Evolutionary conservation across 768 basidiomycete genomes (phyloP).

Genomic region (Jaapia argillacea): DNA sequence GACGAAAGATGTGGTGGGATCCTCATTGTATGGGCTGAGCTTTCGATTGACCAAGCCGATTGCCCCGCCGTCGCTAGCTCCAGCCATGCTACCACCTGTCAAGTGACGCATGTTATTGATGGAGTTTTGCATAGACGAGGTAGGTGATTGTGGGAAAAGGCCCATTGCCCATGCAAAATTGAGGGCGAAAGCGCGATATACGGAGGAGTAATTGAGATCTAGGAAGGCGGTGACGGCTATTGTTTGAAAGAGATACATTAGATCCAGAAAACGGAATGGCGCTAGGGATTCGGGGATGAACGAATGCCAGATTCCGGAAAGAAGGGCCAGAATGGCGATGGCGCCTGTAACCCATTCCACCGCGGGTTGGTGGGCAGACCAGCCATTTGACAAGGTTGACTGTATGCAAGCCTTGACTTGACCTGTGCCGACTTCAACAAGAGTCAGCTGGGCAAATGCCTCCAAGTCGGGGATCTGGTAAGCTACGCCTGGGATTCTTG

Average conservation of each 20-base stretch:
- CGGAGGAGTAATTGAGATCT: slow-evolving; percentile 78
- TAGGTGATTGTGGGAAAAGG: slow-evolving; percentile 43
- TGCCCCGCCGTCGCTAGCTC: slow-evolving; percentile 47
- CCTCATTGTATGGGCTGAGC: slow-evolving; percentile 64
- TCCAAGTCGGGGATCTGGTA: slow-evolving; percentile 88
- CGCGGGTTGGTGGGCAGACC: slow-evolving; percentile 63
- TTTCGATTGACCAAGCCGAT: slow-evolving; percentile 74
- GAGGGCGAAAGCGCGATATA: slow-evolving; percentile 70
- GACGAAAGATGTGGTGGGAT: too few relatives aligned
- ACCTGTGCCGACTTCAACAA: slow-evolving; percentile 60
- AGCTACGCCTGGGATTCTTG: slow-evolving; percentile 66
- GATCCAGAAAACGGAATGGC: slow-evolving; percentile 72
- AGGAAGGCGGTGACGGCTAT: slow-evolving; percentile 75
- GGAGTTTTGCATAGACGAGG: slow-evolving; percentile 57
- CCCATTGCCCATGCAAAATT: slow-evolving; percentile 91
- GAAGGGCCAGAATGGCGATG: slow-evolving; percentile 49
- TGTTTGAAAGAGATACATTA: slow-evolving; percentile 77
- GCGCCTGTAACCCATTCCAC: slow-evolving; percentile 75
- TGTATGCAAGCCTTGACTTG: slow-evolving; percentile 82
- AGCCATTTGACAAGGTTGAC: slow-evolving; percentile 86
- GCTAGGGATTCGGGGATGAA: slow-evolving; percentile 43
- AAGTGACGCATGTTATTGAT: slow-evolving; percentile 76
- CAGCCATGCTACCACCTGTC: slow-evolving; percentile 70
- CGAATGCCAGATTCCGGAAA: slow-evolving; percentile 46
- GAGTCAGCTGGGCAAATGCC: slow-evolving; percentile 73